Evolutionary conservation across 768 basidiomycete genomes (phyloP).

Genomic region (Rhizopogon rudus): DNA sequence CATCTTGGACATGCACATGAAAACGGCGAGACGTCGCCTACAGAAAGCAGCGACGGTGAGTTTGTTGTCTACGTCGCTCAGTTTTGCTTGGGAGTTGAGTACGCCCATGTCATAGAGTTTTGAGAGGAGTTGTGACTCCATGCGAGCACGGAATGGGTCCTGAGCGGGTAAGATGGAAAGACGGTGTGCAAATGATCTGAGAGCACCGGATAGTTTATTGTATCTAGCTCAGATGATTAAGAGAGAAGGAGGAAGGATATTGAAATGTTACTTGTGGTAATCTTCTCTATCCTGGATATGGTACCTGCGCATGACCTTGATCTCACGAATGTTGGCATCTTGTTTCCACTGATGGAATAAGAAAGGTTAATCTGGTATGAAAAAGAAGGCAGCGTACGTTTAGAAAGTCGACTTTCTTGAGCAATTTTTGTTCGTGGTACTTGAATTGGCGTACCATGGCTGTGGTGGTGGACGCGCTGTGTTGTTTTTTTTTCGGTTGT

Average conservation of each 20-base stretch:
- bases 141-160: constrained; percentile 81
- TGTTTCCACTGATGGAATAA: constrained; percentile 78
- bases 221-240: constrained; percentile 44
- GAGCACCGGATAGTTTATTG: constrained; percentile 89
- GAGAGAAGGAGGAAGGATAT: constrained; percentile 9
- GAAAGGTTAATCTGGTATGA: constrained; percentile 1
- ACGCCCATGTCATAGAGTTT: constrained; percentile 98
- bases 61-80: constrained; percentile 91
- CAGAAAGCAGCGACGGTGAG: constrained; percentile 95
- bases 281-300: constrained; percentile 94
- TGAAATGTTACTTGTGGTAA: constrained; percentile 68
- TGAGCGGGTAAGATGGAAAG: constrained; percentile 82
- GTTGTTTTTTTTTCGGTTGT: background rate
- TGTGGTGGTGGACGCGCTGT: background rate
- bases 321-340: constrained; percentile 86
- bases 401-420: constrained; percentile 96
- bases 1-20: constrained; percentile 93
- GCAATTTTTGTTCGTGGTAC: constrained; percentile 91
- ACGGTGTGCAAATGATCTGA: constrained; percentile 83
- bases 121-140: constrained; percentile 83
- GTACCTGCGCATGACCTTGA: constrained; percentile 91
- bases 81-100: constrained; percentile 78
- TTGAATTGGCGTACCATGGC: constrained; percentile 90
- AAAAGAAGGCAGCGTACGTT: constrained; percentile 48
- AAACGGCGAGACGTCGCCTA: constrained; percentile 84